Percentiles rank a stretch among this genome's conserved stretches.
Conservation (phyloP, 768 basidiomycete genomes). For the Holtermannia corniformis region DNA sequence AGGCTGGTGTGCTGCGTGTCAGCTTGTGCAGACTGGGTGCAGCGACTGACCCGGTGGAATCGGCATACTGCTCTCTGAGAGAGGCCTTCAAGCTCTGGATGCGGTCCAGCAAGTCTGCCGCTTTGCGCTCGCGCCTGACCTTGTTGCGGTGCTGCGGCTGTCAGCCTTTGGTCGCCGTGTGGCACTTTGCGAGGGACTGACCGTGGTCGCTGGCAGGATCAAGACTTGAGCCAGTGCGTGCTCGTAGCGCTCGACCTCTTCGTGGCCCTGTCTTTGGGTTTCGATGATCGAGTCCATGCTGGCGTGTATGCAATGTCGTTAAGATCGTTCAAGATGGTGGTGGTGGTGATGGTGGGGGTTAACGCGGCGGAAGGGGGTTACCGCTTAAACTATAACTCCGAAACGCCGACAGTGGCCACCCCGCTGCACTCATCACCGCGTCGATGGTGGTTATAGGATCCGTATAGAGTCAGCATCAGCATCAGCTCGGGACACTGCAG, state of each 20-base stretch:
- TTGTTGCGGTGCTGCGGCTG: constrained; percentile 26
- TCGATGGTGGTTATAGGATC: no score
- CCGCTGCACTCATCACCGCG: no score
- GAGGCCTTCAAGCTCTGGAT: constrained; percentile 59
- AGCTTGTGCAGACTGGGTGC: neutral
- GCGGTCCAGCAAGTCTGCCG: constrained; percentile 77
- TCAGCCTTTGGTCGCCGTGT: neutral
- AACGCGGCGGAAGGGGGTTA: no score
- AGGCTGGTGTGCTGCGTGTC: constrained; percentile 41
- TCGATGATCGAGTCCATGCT: constrained; percentile 88
- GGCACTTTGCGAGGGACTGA: constrained; percentile 19
- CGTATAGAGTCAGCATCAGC: no score
- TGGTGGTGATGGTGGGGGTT: no score
- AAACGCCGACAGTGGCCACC: no score
- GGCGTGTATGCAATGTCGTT: constrained; percentile 1
- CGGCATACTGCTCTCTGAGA: constrained; percentile 65
- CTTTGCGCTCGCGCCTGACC: constrained; percentile 65
- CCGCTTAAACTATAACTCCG: no score
- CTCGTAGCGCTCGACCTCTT: constrained; percentile 89
- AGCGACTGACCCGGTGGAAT: constrained; percentile 50
- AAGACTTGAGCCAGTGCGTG: constrained; percentile 74
- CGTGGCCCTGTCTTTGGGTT: constrained; percentile 87
- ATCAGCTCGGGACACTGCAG: no score
- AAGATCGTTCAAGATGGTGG: neutral
- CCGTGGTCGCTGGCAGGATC: constrained; percentile 45